Base-by-base conservation (phyloP, 495 filamentous ascomycete species). In the Lophium mytilinum region DNA sequence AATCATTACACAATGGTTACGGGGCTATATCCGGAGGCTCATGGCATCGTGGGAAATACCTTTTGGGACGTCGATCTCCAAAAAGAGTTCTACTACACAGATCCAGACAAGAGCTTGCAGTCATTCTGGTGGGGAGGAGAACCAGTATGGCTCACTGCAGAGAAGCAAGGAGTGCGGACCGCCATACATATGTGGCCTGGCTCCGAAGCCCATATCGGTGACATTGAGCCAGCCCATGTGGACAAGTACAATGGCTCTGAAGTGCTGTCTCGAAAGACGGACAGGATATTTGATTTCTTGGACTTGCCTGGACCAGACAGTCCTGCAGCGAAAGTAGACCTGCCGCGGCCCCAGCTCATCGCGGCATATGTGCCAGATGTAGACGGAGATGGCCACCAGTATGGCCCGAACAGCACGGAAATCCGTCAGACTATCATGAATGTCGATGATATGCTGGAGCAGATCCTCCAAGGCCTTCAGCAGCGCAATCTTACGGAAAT, bases 161-260 rank as follows among this genome's bases (percentile, higher is more conserved):
- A 96, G 66, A 82, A 83, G 36, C 80, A 83, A 52, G 83, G 83
- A 6, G 73, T 95, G 48, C 80, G 76, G 52, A 82, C 81, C 33
- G 94, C 88, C 14, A 83, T 97, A 30, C 94, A 97, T 67, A 99
- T 99, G 93, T 99, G 93, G 93, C 93, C 94, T 0, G 93, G 94
- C 3, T 91, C 86, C 17, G 94, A 97, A 70, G 90, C 89, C 1
- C 83, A 88, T 61, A 79, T 88, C 58, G 74, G 80, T 21, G 75
- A 73, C 9, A 71, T 81, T 35, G 84, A 89, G 42, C 89, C 89
- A 0, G 81, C 77, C 7, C 88, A 84, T 68, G 64, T 96, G 39
- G 93, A 98, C 69, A 83, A 82, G 58, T 98, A 76, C 68, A 95
- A 96, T 60, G 82, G 81, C 4, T 78, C 83, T 1, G 91, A 96